Percentiles rank a stretch among this genome's conserved stretches.
These are phyloP conservation scores for Thalassiosira allenii DNA, from an alignment of 352 stramenopile genomes.

Conservation along the genomic window DNA sequence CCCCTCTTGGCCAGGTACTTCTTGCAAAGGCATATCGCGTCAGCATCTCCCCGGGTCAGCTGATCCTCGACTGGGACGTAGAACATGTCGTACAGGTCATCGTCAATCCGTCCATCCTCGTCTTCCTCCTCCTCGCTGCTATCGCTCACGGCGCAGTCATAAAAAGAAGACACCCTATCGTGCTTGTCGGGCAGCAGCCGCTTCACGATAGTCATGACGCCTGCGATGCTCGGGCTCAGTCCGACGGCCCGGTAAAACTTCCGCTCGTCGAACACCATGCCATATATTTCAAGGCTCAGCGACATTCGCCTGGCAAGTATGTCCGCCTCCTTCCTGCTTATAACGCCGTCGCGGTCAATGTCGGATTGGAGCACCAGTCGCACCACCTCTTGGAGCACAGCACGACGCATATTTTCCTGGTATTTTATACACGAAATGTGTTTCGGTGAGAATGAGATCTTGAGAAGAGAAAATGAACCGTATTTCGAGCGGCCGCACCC, in stretches of 20 bases:
- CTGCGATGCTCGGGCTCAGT: constrained; percentile 22
- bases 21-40: constrained; percentile 29
- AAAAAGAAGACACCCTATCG: not conserved
- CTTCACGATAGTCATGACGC: constrained; percentile 36
- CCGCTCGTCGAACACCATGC: constrained; percentile 39
- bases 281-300: constrained; percentile 30
- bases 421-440: no score
- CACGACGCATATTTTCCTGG: constrained; percentile 50
- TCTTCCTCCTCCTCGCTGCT: not conserved
- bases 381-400: constrained; percentile 53
- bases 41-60: not conserved
- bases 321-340: constrained; percentile 44
- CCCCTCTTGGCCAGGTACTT: constrained; percentile 18
- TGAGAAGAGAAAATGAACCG: no score
- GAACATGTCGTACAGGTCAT: constrained; percentile 47
- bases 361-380: constrained; percentile 42
- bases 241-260: constrained; percentile 46
- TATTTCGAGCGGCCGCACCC: no score
- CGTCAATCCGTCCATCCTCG: constrained; percentile 2
- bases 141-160: no score
- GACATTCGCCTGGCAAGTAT: not conserved
- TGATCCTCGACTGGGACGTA: constrained; percentile 34
- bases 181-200: constrained; percentile 36
- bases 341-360: constrained; percentile 33
- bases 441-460: no score